A percentile compares a stretch with the other conserved stretches of the same genome.
Evolutionary conservation across 2,329 filamentous ascomycete species (phyloP).

Genomic region (Mycosphaerella sp.): DNA sequence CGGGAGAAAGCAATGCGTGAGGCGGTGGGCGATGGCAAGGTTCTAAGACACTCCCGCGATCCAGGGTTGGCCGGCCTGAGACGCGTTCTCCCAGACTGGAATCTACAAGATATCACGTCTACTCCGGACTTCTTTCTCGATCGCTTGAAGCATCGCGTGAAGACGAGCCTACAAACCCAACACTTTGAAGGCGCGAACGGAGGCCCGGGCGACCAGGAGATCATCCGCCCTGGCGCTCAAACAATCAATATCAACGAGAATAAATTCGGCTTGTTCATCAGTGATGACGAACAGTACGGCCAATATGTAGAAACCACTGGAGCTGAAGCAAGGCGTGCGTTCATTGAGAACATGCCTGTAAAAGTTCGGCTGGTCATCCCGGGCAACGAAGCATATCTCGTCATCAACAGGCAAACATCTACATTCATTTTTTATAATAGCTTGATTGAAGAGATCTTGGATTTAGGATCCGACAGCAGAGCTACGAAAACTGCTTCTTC

Average conservation of each 20-base stretch:
- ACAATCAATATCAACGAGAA: background rate
- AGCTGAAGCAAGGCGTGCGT: background rate
- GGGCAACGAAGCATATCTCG: constrained; percentile 8
- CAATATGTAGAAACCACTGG: constrained; percentile 1
- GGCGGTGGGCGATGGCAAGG: constrained; percentile 8
- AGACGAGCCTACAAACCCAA: constrained; percentile 1
- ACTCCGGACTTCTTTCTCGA: constrained; percentile 14
- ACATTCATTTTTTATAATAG: constrained; percentile 7
- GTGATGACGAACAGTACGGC: constrained; percentile 8
- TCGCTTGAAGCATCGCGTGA: constrained; percentile 12
- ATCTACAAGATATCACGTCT: constrained; percentile 15
- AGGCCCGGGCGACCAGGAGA: constrained; percentile 8
- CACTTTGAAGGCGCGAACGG: constrained; percentile 13
- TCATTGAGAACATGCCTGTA: background rate
- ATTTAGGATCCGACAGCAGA: constrained; percentile 1
- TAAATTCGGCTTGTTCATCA: constrained; percentile 2
- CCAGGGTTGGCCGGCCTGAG: constrained; percentile 4
- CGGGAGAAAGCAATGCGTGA: constrained; percentile 16
- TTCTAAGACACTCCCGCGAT: constrained; percentile 11
- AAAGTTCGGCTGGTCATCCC: background rate
- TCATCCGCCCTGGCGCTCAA: background rate
- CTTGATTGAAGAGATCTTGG: constrained; percentile 15
- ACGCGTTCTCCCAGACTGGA: constrained; percentile 14
- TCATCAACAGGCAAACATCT: background rate
- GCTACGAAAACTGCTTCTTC: background rate